Conservation (phyloP, 1,139 yeast genomes). For the Debaryomyces nepalensis region DNA sequence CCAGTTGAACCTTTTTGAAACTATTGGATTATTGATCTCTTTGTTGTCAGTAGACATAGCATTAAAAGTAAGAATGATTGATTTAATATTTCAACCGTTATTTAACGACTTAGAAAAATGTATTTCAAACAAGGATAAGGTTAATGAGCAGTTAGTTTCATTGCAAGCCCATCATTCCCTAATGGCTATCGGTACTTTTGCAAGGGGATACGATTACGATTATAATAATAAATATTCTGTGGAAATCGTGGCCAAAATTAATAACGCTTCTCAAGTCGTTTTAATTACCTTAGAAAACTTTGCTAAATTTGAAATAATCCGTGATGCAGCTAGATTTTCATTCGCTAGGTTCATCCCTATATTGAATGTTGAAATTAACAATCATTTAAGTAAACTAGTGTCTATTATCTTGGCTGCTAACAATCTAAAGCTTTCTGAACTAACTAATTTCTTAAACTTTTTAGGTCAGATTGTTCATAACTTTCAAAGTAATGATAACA, state of each 20-base stretch:
- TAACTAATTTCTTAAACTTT: constrained; percentile 82
- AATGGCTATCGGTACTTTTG: constrained; percentile 88
- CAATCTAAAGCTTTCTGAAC: constrained; percentile 63
- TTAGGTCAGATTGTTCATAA: constrained; percentile 86
- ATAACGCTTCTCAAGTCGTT: constrained; percentile 80
- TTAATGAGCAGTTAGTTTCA: constrained; percentile 49
- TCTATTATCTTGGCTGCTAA: constrained; percentile 73
- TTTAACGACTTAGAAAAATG: constrained; percentile 74
- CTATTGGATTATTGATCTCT: constrained; percentile 69
- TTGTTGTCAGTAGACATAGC: constrained; percentile 43
- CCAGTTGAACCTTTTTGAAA: constrained; percentile 84
- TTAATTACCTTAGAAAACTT: constrained; percentile 81
- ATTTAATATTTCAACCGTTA: constrained; percentile 74
- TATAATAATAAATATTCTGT: constrained; percentile 31
- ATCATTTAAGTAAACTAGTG: constrained; percentile 73
- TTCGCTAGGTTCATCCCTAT: constrained; percentile 86
- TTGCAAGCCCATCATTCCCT: constrained; percentile 85
- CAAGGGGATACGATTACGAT: constrained; percentile 74
- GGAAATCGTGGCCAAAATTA: constrained; percentile 56
- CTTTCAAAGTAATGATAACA: constrained; percentile 66
- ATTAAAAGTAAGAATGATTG: constrained; percentile 55
- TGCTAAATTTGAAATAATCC: constrained; percentile 65
- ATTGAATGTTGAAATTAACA: constrained; percentile 50
- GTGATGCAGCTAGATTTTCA: constrained; percentile 87
- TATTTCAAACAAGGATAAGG: constrained; percentile 43